phyloP scores from a whole-genome alignment of 192 early-diverging fungal genomes.

The Backusella tuberculispora region DNA sequence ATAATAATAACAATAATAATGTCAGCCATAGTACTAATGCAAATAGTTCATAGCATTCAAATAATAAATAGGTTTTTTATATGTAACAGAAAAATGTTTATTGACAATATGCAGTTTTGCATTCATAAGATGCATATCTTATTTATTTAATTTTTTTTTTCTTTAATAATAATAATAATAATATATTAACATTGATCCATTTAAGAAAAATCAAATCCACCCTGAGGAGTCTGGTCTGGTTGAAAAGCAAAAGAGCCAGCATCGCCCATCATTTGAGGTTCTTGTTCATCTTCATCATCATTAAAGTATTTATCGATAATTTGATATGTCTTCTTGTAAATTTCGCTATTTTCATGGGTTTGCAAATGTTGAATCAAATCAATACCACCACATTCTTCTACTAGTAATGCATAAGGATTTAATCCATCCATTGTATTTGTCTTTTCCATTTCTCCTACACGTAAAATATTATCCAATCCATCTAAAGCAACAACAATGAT shows the following conservation, averaged over 20 bases:
- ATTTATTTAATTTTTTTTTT: neutral
- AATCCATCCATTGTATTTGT: constrained; percentile 22
- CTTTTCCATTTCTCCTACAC: constrained; percentile 48
- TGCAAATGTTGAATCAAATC: constrained; percentile 51
- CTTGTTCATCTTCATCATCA: constrained; percentile 46
- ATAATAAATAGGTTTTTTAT: neutral
- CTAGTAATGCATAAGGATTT: constrained; percentile 45
- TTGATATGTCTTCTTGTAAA: constrained; percentile 50
- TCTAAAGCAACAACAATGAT: constrained; percentile 50
- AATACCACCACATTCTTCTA: constrained; percentile 55
- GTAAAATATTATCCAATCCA: constrained; percentile 51
- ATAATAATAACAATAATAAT: neutral
- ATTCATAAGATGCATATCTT: too few relatives aligned
- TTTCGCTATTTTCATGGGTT: constrained; percentile 47
- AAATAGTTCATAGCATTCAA: neutral
- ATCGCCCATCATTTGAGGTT: constrained; percentile 16
- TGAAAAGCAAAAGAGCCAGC: neutral
- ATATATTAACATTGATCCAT: neutral
- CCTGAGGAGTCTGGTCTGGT: neutral
- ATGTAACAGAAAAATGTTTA: too few relatives aligned
- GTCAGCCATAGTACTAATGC: neutral
- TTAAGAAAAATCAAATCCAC: constrained; percentile 19
- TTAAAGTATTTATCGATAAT: constrained; percentile 54
- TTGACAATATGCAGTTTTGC: too few relatives aligned
- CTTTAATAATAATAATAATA: neutral